Percentiles rank a stretch among this genome's conserved stretches.
These are phyloP conservation scores for Amphicarpaea edgeworthii DNA, from an alignment of 306 rosid species.

Conservation along the genomic window DNA sequence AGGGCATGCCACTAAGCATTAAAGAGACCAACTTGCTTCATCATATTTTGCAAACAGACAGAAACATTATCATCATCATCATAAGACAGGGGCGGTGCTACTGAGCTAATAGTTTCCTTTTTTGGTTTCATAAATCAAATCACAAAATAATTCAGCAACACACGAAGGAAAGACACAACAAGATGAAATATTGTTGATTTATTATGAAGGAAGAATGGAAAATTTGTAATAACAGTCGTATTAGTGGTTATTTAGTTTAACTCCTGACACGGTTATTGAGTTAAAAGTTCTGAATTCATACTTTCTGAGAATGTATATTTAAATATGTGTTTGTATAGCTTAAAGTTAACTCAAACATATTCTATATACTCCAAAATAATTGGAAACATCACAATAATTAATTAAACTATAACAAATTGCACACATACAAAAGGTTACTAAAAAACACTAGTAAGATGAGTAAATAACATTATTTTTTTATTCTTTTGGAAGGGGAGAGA, in stretches of 20 bases:
- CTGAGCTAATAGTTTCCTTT: neutral
- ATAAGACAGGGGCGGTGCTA: neutral
- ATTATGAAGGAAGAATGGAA: neutral
- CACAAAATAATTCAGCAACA: neutral
- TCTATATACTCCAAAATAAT: neutral
- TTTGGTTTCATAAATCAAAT: neutral
- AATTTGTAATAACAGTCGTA: neutral
- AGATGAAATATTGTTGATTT: neutral
- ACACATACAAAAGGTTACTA: neutral
- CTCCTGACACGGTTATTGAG: too few relatives aligned
- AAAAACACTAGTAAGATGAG: neutral
- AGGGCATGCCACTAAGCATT: slow-evolving; percentile 11
- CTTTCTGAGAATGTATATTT: too few relatives aligned
- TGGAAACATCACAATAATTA: neutral
- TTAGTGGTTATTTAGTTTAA: too few relatives aligned
- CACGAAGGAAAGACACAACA: neutral
- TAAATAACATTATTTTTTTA: neutral
- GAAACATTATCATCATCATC: neutral
- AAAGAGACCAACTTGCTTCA: slow-evolving; percentile 34
- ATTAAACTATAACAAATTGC: neutral
- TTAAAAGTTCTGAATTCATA: too few relatives aligned
- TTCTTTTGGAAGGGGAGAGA: too few relatives aligned
- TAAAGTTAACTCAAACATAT: too few relatives aligned
- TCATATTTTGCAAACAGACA: neutral
- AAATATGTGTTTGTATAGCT: too few relatives aligned